phyloP scores from a whole-genome alignment of 352 stramenopile species.

The Phytophthora brassicae region DNA sequence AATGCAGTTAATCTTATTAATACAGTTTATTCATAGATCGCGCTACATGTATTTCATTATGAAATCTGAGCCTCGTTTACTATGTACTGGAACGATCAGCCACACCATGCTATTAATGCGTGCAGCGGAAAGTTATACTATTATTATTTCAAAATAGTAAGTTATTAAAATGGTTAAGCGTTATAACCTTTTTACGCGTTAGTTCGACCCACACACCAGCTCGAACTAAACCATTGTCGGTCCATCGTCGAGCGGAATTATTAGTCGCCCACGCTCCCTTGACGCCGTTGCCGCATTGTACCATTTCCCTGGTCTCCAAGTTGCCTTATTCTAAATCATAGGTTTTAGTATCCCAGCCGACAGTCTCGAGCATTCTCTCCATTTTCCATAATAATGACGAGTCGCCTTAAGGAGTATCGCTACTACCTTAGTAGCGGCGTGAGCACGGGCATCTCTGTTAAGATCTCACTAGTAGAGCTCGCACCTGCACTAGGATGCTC shows the following conservation, averaged over 20 bases:
- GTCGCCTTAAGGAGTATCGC: constrained; percentile 85
- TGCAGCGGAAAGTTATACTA: too few species aligned
- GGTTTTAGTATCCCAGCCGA: neutral
- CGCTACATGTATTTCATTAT: constrained; percentile 11
- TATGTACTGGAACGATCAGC: neutral
- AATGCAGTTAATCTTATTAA: too few species aligned
- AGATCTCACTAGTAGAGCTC: constrained; percentile 78
- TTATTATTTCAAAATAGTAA: too few species aligned
- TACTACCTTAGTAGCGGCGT: constrained; percentile 89
- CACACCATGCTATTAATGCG: too few species aligned
- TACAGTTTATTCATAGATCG: neutral
- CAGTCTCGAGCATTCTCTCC: neutral
- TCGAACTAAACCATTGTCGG: neutral
- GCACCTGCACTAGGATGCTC: constrained; percentile 51
- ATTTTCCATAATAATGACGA: constrained; percentile 37
- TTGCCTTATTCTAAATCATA: neutral
- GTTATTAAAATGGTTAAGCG: neutral
- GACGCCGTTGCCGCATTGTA: constrained; percentile 10
- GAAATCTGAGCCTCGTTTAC: neutral
- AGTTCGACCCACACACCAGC: neutral
- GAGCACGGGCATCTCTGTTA: constrained; percentile 77
- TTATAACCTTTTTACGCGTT: constrained; percentile 1
- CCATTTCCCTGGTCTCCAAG: neutral
- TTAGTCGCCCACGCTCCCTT: constrained; percentile 18
- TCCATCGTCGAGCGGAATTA: constrained; percentile 7